These are phyloP conservation scores for Thamnidium elegans DNA, from an alignment of 192 early-diverging fungal genomes.

Conservation along the genomic window DNA sequence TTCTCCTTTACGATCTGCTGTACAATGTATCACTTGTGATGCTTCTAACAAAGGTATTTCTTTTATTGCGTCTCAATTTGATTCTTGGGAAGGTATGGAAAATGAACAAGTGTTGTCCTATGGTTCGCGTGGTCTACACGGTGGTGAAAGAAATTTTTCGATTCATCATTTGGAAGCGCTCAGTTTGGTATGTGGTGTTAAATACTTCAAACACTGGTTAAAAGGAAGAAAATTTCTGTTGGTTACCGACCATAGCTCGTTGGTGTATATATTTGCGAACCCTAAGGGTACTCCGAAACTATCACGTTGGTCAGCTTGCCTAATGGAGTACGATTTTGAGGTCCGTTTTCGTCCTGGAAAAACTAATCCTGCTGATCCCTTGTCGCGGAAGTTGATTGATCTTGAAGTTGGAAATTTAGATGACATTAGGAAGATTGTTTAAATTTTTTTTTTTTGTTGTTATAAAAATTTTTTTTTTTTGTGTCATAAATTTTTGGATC, in stretches of 20 bases:
- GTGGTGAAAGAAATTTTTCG: neutral
- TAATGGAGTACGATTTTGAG: neutral
- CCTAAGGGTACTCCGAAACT: neutral
- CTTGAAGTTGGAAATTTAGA: neutral
- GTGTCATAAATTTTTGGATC: too few relatives aligned
- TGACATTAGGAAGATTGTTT: neutral
- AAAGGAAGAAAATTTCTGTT: neutral
- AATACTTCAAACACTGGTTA: neutral
- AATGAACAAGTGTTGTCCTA: neutral
- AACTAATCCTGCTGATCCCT: neutral
- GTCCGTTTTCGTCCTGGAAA: neutral
- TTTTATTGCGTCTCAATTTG: neutral
- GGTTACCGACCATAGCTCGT: neutral
- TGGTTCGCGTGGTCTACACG: neutral
- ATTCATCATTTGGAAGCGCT: too few relatives aligned
- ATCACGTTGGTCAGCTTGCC: neutral
- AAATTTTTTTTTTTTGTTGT: neutral
- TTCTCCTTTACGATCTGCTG: neutral
- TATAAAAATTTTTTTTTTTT: too few relatives aligned
- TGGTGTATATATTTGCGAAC: neutral
- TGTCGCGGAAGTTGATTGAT: neutral
- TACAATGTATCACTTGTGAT: constrained; percentile 19
- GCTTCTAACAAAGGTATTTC: neutral
- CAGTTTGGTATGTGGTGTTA: neutral
- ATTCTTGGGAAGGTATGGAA: neutral